Percentiles rank a stretch among this genome's conserved stretches.
Conservation (phyloP, 768 basidiomycete genomes). For the Psilocybe cubensis region DNA sequence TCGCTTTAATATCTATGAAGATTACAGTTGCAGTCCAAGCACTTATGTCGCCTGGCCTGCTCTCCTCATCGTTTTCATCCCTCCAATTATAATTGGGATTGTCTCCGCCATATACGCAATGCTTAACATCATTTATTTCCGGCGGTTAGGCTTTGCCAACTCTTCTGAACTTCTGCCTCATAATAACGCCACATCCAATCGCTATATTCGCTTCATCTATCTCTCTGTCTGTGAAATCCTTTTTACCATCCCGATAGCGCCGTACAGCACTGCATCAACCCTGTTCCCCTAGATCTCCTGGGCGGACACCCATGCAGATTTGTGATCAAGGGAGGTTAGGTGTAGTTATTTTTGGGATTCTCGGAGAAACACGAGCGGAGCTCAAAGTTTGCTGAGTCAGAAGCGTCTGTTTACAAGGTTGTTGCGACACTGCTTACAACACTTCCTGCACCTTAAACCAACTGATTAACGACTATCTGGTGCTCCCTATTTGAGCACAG, state of each 20-base stretch:
- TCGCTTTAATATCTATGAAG: slow-evolving; percentile 61
- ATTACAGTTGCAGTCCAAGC: slow-evolving; percentile 56
- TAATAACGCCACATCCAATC: slow-evolving; percentile 44
- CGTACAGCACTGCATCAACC: slow-evolving; percentile 31
- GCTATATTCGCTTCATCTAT: slow-evolving; percentile 60
- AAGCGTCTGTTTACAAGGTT: too few relatives aligned
- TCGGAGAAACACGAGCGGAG: too few relatives aligned
- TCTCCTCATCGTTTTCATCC: slow-evolving; percentile 43
- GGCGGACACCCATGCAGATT: slow-evolving; percentile 51
- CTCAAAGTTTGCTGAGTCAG: too few relatives aligned
- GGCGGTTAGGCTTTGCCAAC: slow-evolving; percentile 37
- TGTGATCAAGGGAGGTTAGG: too few relatives aligned
- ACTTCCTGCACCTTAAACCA: too few relatives aligned
- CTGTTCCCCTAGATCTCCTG: slow-evolving; percentile 54
- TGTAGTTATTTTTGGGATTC: too few relatives aligned
- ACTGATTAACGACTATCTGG: too few relatives aligned
- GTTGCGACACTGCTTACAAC: too few relatives aligned
- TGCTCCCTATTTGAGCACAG: too few relatives aligned
- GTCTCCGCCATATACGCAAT: slow-evolving; percentile 40
- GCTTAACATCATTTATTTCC: slow-evolving; percentile 43
- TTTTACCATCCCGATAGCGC: slow-evolving; percentile 46
- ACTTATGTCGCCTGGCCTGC: slow-evolving; percentile 51
- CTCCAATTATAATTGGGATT: slow-evolving; percentile 44
- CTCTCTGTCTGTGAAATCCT: slow-evolving; percentile 50
- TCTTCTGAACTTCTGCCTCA: slow-evolving; percentile 41